Evolutionary conservation across 768 basidiomycete species (phyloP).

Genomic region (Suillus occidentalis): DNA sequence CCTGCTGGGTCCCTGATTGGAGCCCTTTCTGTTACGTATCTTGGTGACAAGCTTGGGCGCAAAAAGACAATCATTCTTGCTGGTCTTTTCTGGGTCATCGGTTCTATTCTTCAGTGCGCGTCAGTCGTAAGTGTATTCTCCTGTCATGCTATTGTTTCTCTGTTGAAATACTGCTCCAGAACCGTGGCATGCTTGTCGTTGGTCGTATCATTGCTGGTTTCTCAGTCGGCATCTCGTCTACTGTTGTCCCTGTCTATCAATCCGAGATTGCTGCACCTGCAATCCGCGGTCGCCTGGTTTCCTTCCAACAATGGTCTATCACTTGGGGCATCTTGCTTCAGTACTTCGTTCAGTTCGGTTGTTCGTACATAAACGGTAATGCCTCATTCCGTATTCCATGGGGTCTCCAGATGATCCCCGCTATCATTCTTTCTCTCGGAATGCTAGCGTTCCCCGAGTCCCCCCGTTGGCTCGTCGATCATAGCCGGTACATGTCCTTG

Average conservation of each 20-base stretch:
- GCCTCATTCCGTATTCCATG: constrained; percentile 82
- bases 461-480: constrained; percentile 72
- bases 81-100: constrained; percentile 72
- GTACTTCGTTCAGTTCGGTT: constrained; percentile 75
- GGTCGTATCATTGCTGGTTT: constrained; percentile 69
- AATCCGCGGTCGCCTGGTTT: constrained; percentile 74
- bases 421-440: constrained; percentile 62
- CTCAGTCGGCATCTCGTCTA: constrained; percentile 65
- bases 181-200: constrained; percentile 73
- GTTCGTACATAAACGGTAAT: constrained; percentile 61
- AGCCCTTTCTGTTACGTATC: constrained; percentile 57
- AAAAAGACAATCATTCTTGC: constrained; percentile 66
- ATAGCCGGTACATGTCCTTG: constrained; percentile 41
- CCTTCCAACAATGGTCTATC: constrained; percentile 79
- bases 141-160: background rate
- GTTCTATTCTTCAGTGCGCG: constrained; percentile 71
- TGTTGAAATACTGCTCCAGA: constrained; percentile 31
- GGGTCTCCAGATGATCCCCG: constrained; percentile 80
- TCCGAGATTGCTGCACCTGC: constrained; percentile 70
- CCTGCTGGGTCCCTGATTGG: constrained; percentile 70
- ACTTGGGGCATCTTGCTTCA: constrained; percentile 79
- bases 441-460: constrained; percentile 71
- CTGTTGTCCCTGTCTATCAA: constrained; percentile 73
- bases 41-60: constrained; percentile 67
- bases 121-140: constrained; percentile 35